These are phyloP conservation scores for California macrophylla DNA, from an alignment of 441 rosid species.

Conservation along the genomic window DNA sequence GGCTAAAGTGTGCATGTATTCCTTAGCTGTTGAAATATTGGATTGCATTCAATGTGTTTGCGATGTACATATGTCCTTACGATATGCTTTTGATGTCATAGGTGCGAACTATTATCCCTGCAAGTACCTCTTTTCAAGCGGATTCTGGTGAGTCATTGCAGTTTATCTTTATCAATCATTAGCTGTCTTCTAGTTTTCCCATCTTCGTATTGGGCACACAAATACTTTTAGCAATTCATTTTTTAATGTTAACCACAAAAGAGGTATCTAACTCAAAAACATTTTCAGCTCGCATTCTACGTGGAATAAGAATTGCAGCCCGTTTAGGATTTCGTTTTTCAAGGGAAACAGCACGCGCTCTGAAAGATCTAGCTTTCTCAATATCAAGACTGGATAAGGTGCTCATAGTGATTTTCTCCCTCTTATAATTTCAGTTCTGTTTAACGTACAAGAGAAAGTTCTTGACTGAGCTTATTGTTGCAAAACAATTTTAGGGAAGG, in stretches of 20 bases:
- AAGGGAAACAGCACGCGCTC: slow-evolving; percentile 61
- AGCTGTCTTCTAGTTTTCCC: neutral
- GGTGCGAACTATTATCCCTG: slow-evolving; percentile 72
- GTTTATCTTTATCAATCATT: neutral
- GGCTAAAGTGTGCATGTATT: slow-evolving; percentile 78
- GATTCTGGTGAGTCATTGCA: slow-evolving; percentile 58
- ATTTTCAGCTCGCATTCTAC: slow-evolving; percentile 77
- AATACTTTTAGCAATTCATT: neutral
- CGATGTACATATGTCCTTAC: slow-evolving; percentile 19
- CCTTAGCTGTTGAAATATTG: slow-evolving; percentile 22
- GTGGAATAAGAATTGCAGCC: slow-evolving; percentile 77
- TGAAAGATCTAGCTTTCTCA: slow-evolving; percentile 43
- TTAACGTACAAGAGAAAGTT: slow-evolving; percentile 11
- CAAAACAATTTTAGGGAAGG: slow-evolving; percentile 46
- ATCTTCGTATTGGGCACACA: neutral
- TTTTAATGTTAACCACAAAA: neutral
- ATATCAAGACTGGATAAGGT: slow-evolving; percentile 77
- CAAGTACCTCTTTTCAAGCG: slow-evolving; percentile 61
- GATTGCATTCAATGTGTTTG: slow-evolving; percentile 12
- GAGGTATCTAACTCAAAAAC: slow-evolving; percentile 7
- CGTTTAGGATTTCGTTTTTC: slow-evolving; percentile 72
- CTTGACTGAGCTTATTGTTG: slow-evolving; percentile 12
- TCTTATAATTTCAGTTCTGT: slow-evolving; percentile 6
- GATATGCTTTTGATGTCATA: slow-evolving; percentile 21
- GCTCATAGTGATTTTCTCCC: slow-evolving; percentile 12